These are phyloP conservation scores for Medicago arabica DNA, from an alignment of 306 rosid genomes.

Conservation along the genomic window DNA sequence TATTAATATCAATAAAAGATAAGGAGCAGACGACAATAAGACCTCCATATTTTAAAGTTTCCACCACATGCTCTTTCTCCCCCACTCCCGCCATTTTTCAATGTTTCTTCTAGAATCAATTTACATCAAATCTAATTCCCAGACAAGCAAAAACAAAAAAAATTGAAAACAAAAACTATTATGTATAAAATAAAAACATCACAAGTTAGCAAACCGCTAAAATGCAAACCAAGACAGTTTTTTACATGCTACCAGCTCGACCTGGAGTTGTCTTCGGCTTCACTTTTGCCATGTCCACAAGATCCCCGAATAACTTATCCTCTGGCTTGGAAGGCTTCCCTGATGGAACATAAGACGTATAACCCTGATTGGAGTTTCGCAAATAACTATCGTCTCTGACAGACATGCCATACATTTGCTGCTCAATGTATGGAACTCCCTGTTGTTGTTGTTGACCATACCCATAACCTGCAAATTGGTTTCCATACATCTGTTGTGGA, in stretches of 20 bases:
- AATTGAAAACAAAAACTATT: slow-evolving; percentile 42
- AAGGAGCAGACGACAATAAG: not conserved
- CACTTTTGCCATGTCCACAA: slow-evolving; percentile 86
- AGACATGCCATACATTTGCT: slow-evolving; percentile 83
- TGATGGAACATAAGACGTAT: slow-evolving; percentile 68
- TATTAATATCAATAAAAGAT: not conserved
- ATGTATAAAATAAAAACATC: slow-evolving; percentile 1
- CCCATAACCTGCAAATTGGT: slow-evolving; percentile 71
- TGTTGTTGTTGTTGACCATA: slow-evolving; percentile 65
- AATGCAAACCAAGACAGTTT: slow-evolving; percentile 44
- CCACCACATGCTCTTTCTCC: slow-evolving; percentile 11
- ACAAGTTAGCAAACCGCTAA: slow-evolving; percentile 46
- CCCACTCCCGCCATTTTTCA: slow-evolving; percentile 21
- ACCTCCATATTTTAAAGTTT: slow-evolving; percentile 7
- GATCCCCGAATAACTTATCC: slow-evolving; percentile 94
- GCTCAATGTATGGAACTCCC: slow-evolving; percentile 67
- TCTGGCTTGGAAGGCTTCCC: slow-evolving; percentile 85
- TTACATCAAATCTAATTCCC: slow-evolving; percentile 63
- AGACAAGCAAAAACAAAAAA: slow-evolving; percentile 62
- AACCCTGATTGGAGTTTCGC: slow-evolving; percentile 67
- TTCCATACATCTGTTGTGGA: slow-evolving; percentile 85
- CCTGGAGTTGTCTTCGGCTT: slow-evolving; percentile 76
- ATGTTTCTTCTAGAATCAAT: slow-evolving; percentile 65
- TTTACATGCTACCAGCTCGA: slow-evolving; percentile 71
- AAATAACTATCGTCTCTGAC: slow-evolving; percentile 62